phyloP scores from a whole-genome alignment of 257 asterid genomes.

The Petunia axillaris region DNA sequence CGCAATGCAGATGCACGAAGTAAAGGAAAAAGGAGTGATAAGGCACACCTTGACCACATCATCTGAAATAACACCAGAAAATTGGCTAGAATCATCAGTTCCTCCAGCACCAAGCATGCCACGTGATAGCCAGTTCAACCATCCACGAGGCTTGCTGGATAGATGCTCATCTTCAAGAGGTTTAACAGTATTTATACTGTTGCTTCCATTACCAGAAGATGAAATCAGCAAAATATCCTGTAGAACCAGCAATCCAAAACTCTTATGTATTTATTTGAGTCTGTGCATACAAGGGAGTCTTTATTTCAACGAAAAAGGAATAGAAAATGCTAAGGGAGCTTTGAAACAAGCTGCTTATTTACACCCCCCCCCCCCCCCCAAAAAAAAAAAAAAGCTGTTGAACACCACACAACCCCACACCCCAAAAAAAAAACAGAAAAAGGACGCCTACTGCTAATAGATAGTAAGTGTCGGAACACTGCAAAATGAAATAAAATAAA shows the following conservation, averaged over 20 bases:
- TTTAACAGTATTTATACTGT: constrained; percentile 51
- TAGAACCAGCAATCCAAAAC: constrained; percentile 24
- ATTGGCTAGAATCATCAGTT: constrained; percentile 83
- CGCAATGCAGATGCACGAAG: constrained; percentile 16
- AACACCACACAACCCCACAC: neutral
- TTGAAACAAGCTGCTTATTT: neutral
- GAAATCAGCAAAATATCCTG: constrained; percentile 74
- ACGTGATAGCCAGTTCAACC: constrained; percentile 97
- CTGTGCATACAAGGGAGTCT: neutral
- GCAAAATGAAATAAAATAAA: neutral
- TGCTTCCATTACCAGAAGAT: constrained; percentile 48
- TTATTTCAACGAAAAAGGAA: neutral
- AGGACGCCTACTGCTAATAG: neutral
- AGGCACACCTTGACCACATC: constrained; percentile 78
- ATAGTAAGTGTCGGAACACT: neutral
- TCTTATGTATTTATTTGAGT: neutral
- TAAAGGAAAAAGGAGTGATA: constrained; percentile 25
- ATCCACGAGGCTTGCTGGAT: constrained; percentile 83
- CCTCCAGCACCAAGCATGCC: constrained; percentile 99
- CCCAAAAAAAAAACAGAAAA: neutral
- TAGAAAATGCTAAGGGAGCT: constrained; percentile 24
- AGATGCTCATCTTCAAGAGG: constrained; percentile 66
- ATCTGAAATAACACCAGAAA: constrained; percentile 94
- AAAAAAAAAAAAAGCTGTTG: neutral
- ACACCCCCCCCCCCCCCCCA: neutral